A percentile compares a stretch with the other conserved stretches of the same genome.
phyloP scores from a whole-genome alignment of 2,329 filamentous ascomycete genomes.

The Microdochium nivale region DNA sequence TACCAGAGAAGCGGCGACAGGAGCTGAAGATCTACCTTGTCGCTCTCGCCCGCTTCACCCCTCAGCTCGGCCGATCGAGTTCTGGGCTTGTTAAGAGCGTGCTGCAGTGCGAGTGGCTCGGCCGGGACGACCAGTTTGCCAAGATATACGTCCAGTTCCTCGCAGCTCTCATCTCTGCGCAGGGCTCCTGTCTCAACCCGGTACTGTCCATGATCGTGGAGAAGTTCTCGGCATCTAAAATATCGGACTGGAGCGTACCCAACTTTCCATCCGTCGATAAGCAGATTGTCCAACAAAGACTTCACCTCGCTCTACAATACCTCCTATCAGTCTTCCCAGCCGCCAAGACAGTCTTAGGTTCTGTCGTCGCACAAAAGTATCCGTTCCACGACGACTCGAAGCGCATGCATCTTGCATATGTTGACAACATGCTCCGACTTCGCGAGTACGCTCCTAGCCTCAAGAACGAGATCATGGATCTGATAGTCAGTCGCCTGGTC shows the following conservation, averaged over 20 bases:
- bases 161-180: slow-evolving; percentile 68
- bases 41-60: slow-evolving; percentile 52
- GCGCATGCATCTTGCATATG: slow-evolving; percentile 76
- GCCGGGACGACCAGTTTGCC: slow-evolving; percentile 55
- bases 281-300: slow-evolving; percentile 58
- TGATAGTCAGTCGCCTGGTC: slow-evolving; percentile 79
- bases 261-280: slow-evolving; percentile 52
- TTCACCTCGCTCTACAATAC: slow-evolving; percentile 69
- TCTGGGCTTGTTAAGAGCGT: slow-evolving; percentile 49
- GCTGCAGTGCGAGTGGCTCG: slow-evolving; percentile 56
- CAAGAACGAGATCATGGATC: slow-evolving; percentile 69
- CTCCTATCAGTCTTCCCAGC: slow-evolving; percentile 76
- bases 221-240: slow-evolving; percentile 54
- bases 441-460: slow-evolving; percentile 71
- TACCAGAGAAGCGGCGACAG: slow-evolving; percentile 26
- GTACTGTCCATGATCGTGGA: slow-evolving; percentile 75
- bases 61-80: slow-evolving; percentile 51
- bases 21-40: slow-evolving; percentile 53
- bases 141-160: slow-evolving; percentile 61
- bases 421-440: slow-evolving; percentile 73
- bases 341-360: slow-evolving; percentile 60
- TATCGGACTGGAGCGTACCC: slow-evolving; percentile 36
- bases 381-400: slow-evolving; percentile 70
- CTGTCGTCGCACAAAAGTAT: slow-evolving; percentile 59
- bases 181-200: slow-evolving; percentile 66